Base-by-base conservation (phyloP, 306 rosid species). In the Echinosophora koreensis region DNA sequence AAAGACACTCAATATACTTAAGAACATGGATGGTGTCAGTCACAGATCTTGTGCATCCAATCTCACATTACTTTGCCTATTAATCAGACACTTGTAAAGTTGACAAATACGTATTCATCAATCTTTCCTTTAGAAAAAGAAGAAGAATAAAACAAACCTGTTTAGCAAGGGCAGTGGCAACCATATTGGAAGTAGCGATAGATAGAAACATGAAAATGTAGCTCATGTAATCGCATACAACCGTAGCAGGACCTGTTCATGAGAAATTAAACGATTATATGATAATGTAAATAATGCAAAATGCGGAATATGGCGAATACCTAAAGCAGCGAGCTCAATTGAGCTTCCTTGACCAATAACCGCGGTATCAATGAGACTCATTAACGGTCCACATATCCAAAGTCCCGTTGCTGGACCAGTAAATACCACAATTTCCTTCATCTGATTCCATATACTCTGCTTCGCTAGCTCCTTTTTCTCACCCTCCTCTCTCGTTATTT, bases 331-430 rank as follows among this genome's bases (percentile, higher is more conserved):
- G 34, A 94, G 98, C 89, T 94, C 97, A 82, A 88, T 38, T 0
- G 95, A 92, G 88, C 98, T 94, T 65, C 98, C 90, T 70, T 87
- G 97, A 42, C 97, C 98, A 28, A 94, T 83, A 52, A 94, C 90
- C 0, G 87, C 98, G 0, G 98, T 92, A 47, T 90, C 93, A 16
- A 92, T 92, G 82, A 94, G 91, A 80, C 97, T 94, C 98, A 92
- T 90, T 10, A 92, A 69, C 1, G 98, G 98, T 39, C 92, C 95
- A 18, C 93, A 88, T 3, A 90, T 77, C 98, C 98, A 94, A 77
- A 94, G 86, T 13, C 89, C 97, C 1, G 89, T 84, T 0, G 96
- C 95, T 2, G 98, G 97, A 4, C 93, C 98, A 0, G 93, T 85
- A 59, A 94, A 90, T 78, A 60, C 78, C 0, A 83, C 77, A 44